These are phyloP conservation scores for Phialophora tarda DNA, from an alignment of 2,329 filamentous ascomycete species.

Conservation along the genomic window DNA sequence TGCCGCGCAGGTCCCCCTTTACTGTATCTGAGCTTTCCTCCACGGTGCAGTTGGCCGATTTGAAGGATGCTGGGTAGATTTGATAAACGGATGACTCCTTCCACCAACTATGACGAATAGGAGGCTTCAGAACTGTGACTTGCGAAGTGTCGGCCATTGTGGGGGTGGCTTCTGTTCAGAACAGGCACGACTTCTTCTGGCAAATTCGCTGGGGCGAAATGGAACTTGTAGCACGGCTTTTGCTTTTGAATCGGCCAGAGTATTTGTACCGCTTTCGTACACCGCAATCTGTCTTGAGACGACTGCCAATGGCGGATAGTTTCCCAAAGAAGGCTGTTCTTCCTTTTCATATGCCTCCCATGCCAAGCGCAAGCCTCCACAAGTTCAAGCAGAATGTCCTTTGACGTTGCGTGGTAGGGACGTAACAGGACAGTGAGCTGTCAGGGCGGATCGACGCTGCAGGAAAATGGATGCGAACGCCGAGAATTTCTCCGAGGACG, in stretches of 20 bases:
- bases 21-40: constrained; percentile 57
- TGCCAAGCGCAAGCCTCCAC: background rate
- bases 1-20: constrained; percentile 68
- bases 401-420: background rate
- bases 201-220: background rate
- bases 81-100: constrained; percentile 64
- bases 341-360: background rate
- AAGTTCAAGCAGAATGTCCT: background rate
- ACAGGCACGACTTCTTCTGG: background rate
- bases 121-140: constrained; percentile 14
- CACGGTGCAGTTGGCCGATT: constrained; percentile 47
- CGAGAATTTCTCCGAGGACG: background rate
- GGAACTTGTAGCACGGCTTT: background rate
- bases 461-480: background rate
- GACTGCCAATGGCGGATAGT: background rate
- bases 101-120: constrained; percentile 54
- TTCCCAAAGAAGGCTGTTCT: background rate
- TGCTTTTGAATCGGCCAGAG: background rate
- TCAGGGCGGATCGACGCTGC: background rate
- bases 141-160: constrained; percentile 17
- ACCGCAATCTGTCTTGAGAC: background rate
- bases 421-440: background rate
- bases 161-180: background rate
- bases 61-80: constrained; percentile 64
- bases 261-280: background rate